phyloP scores from a whole-genome alignment of 257 asterid genomes.

The Asclepias syriaca region DNA sequence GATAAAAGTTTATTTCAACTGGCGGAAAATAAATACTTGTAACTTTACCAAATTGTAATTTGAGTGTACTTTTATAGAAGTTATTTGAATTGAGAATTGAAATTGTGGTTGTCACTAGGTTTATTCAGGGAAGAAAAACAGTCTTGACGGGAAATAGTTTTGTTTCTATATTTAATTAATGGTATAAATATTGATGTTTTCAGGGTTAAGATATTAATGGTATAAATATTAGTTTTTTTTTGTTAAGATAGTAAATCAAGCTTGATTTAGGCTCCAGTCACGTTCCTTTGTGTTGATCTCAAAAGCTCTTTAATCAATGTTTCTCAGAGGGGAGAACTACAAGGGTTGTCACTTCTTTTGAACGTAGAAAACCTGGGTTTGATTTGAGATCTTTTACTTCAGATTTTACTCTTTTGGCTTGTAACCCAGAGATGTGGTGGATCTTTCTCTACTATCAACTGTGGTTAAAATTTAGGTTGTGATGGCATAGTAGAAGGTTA shows the following conservation, averaged over 20 bases:
- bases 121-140: not conserved
- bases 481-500: not conserved
- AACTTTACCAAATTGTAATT: not conserved
- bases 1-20: not conserved
- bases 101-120: not conserved
- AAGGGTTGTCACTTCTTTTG: not conserved
- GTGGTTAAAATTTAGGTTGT: not conserved
- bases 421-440: too few relatives aligned
- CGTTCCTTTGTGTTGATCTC: too few relatives aligned
- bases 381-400: not conserved
- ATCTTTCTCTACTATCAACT: not conserved
- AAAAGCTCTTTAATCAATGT: not conserved
- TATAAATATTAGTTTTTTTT: not conserved
- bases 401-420: not conserved
- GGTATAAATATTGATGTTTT: not conserved
- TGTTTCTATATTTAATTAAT: not conserved
- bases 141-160: not conserved
- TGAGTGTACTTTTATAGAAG: not conserved
- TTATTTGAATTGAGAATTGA: not conserved
- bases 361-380: not conserved
- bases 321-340: not conserved
- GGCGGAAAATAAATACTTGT: not conserved
- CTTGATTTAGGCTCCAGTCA: not conserved
- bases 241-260: not conserved
- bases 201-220: too few relatives aligned